Evolutionary conservation across 2,329 filamentous ascomycete species (phyloP).

Genomic region (Colletotrichum sojae): DNA sequence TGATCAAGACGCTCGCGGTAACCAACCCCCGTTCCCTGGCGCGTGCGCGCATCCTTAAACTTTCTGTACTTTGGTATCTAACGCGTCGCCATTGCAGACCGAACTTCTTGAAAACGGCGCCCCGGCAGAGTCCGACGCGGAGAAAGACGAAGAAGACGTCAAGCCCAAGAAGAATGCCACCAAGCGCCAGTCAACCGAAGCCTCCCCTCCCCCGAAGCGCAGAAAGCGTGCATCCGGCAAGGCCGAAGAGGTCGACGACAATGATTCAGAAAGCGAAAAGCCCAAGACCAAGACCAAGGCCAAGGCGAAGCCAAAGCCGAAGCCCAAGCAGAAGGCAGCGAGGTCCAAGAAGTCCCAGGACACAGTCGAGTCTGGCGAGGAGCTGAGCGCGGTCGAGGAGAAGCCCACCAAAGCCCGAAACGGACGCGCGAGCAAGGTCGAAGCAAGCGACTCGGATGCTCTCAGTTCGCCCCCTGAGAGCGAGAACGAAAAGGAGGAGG

Average conservation of each 20-base stretch:
- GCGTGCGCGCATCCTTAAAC: not conserved
- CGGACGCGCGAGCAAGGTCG: conserved; percentile 23
- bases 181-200: conserved; percentile 54
- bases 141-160: conserved; percentile 26
- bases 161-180: conserved; percentile 49
- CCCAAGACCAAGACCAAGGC: conserved; percentile 38
- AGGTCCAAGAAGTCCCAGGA: conserved; percentile 46
- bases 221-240: conserved; percentile 55
- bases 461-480: conserved; percentile 28
- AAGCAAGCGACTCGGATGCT: conserved; percentile 36
- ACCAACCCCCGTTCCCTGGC: conserved; percentile 44
- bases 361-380: conserved; percentile 49
- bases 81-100: conserved; percentile 1
- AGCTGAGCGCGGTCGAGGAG: conserved; percentile 45
- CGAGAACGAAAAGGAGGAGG: conserved; percentile 44
- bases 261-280: conserved; percentile 44
- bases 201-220: conserved; percentile 55
- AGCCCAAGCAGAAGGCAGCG: conserved; percentile 42
- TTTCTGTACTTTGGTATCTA: not conserved
- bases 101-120: conserved; percentile 18
- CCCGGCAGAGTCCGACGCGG: not conserved
- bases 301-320: conserved; percentile 19
- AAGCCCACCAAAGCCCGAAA: conserved; percentile 40
- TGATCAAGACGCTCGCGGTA: conserved; percentile 72
- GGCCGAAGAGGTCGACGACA: conserved; percentile 45